These are phyloP conservation scores for Diaporthe aspalathi DNA, from an alignment of 2,329 filamentous ascomycete genomes.

Conservation along the genomic window DNA sequence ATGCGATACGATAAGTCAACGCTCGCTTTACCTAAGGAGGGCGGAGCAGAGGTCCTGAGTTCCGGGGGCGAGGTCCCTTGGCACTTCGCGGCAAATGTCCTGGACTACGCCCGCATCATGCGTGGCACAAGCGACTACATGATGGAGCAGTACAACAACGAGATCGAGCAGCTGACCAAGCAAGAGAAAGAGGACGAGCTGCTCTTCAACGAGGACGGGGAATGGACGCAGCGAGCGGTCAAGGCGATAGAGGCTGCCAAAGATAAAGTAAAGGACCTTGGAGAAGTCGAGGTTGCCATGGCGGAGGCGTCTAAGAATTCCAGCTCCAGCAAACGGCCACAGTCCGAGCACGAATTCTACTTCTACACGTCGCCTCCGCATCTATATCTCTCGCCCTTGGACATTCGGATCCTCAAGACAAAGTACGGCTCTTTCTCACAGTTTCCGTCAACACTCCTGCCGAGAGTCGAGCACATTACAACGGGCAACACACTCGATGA, in stretches of 20 bases:
- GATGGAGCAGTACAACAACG: conserved; percentile 80
- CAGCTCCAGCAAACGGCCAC: conserved; percentile 40
- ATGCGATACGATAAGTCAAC: conserved; percentile 84
- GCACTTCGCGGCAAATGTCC: conserved; percentile 92
- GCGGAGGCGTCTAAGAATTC: conserved; percentile 42
- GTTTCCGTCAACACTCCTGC: conserved; percentile 88
- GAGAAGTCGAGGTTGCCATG: conserved; percentile 45
- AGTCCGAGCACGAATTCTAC: conserved; percentile 71
- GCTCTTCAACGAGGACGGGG: conserved; percentile 90
- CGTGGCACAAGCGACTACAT: conserved; percentile 93
- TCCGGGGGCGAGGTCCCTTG: conserved; percentile 86
- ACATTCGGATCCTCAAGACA: conserved; percentile 91
- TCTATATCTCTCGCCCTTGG: conserved; percentile 88
- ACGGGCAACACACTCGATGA: conserved; percentile 91
- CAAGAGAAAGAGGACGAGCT: conserved; percentile 92
- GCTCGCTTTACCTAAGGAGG: conserved; percentile 86
- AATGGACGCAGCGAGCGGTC: conserved; percentile 90
- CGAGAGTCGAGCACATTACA: conserved; percentile 88
- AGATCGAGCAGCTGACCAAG: conserved; percentile 77
- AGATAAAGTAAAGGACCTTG: conserved; percentile 72
- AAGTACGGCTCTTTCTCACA: conserved; percentile 85
- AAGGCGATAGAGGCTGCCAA: conserved; percentile 78
- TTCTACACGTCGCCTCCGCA: conserved; percentile 91
- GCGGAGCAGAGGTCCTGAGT: conserved; percentile 74
- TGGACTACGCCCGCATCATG: conserved; percentile 96